phyloP scores from a whole-genome alignment of 2,329 filamentous ascomycete genomes.

The Beauveria sp. region DNA sequence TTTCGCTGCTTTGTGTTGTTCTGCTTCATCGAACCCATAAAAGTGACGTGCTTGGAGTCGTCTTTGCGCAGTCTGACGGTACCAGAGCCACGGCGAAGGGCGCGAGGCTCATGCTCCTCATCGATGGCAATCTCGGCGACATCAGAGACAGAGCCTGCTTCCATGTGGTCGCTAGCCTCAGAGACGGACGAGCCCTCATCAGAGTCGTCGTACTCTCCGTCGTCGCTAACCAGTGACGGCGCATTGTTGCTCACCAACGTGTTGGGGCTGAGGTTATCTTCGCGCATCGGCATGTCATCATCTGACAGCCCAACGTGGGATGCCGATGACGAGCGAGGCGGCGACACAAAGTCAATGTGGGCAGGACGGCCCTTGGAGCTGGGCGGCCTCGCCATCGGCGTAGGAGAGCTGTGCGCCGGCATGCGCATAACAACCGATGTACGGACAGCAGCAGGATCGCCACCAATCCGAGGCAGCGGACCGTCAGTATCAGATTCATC shows the following conservation, averaged over 20 bases:
- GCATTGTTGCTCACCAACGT: slow-evolving; percentile 67
- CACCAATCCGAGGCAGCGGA: slow-evolving; percentile 8
- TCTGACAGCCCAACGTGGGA: slow-evolving; percentile 24
- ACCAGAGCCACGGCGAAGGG: slow-evolving; percentile 35
- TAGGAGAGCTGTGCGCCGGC: slow-evolving; percentile 50
- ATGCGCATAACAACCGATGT: slow-evolving; percentile 46
- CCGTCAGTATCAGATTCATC: slow-evolving; percentile 45
- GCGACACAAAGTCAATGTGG: slow-evolving; percentile 33
- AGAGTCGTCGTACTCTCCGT: slow-evolving; percentile 69
- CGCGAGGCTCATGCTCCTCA: slow-evolving; percentile 43
- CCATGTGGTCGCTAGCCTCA: slow-evolving; percentile 48
- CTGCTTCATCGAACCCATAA: slow-evolving; percentile 42
- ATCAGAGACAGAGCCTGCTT: slow-evolving; percentile 52
- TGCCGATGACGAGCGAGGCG: slow-evolving; percentile 18
- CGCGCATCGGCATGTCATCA: slow-evolving; percentile 46
- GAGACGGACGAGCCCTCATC: slow-evolving; percentile 56
- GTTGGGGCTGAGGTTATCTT: slow-evolving; percentile 59
- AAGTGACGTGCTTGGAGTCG: slow-evolving; percentile 47
- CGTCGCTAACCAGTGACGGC: slow-evolving; percentile 72
- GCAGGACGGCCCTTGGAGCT: slow-evolving; percentile 48
- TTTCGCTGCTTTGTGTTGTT: slow-evolving; percentile 28
- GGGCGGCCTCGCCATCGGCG: slow-evolving; percentile 34
- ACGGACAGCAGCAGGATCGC: slow-evolving; percentile 20
- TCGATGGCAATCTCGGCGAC: slow-evolving; percentile 56
- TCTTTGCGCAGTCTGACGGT: slow-evolving; percentile 46